phyloP scores from a whole-genome alignment of 768 basidiomycete genomes.

The Hydnomerulius pinastri region DNA sequence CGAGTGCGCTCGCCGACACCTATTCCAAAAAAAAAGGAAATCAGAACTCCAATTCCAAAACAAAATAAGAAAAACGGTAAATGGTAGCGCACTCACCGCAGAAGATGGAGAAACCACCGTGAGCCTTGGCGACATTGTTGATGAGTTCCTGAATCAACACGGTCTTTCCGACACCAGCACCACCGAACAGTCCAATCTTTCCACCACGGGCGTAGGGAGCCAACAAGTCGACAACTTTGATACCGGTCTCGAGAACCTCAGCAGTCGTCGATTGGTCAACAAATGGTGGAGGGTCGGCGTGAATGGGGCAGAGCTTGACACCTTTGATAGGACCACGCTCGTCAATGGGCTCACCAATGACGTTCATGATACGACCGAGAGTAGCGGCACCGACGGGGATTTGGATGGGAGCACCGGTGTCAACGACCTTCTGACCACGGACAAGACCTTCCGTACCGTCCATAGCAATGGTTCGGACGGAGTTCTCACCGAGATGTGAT shows the following conservation, averaged over 20 bases:
- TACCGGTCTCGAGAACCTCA: constrained; percentile 99
- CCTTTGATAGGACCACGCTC: constrained; percentile 99
- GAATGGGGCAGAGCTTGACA: constrained; percentile 89
- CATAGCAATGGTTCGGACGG: constrained; percentile 99
- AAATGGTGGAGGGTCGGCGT: constrained; percentile 96
- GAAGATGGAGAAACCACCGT: constrained; percentile 99
- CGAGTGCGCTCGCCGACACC: constrained; percentile 99
- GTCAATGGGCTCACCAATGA: constrained; percentile 99
- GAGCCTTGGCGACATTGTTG: constrained; percentile 99
- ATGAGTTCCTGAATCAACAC: constrained; percentile 99
- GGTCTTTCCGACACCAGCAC: constrained; percentile 99
- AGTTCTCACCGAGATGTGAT: constrained; percentile 98
- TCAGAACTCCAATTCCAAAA: constrained; percentile 6
- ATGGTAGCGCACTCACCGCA: constrained; percentile 65
- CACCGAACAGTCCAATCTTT: constrained; percentile 99
- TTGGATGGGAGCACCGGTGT: constrained; percentile 95
- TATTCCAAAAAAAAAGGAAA: constrained; percentile 27
- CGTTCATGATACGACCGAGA: constrained; percentile 99
- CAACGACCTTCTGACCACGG: constrained; percentile 95
- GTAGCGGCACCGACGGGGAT: constrained; percentile 95
- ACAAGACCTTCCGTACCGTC: constrained; percentile 99
- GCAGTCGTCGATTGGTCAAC: constrained; percentile 99
- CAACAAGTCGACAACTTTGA: constrained; percentile 99
- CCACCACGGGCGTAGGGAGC: constrained; percentile 99
- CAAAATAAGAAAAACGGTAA: background rate